A percentile compares a stretch with the other conserved stretches of the same genome.
phyloP scores from a whole-genome alignment of 2,329 filamentous ascomycete genomes.

The Elsinoe batatas region DNA sequence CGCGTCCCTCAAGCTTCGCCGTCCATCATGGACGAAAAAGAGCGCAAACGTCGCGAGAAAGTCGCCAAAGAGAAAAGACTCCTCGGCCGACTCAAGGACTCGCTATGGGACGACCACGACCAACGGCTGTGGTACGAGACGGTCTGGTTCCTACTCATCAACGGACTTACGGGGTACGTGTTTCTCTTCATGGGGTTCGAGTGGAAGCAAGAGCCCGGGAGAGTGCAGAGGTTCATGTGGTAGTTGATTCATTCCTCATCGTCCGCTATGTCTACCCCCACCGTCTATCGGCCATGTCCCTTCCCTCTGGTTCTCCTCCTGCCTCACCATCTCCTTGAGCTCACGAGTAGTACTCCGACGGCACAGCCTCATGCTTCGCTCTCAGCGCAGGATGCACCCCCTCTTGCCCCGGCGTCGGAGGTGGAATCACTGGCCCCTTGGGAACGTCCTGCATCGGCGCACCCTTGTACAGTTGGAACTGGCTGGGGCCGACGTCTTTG shows the following conservation, averaged over 20 bases:
- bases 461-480: too few relatives aligned
- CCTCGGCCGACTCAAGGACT: not conserved
- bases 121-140: slow-evolving; percentile 52
- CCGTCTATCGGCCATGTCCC: too few relatives aligned
- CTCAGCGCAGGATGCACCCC: too few relatives aligned
- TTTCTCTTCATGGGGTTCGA: slow-evolving; percentile 60
- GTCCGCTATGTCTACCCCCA: too few relatives aligned
- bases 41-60: slow-evolving; percentile 12
- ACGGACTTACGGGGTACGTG: slow-evolving; percentile 56
- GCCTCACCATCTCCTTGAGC: too few relatives aligned
- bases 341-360: too few relatives aligned
- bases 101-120: slow-evolving; percentile 26
- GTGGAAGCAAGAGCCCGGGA: slow-evolving; percentile 54
- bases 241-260: slow-evolving; percentile 25
- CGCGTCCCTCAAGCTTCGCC: slow-evolving; percentile 48
- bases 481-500: too few relatives aligned
- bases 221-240: slow-evolving; percentile 74
- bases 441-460: too few relatives aligned
- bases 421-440: too few relatives aligned
- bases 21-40: slow-evolving; percentile 9
- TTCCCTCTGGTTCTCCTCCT: too few relatives aligned
- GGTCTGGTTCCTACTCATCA: slow-evolving; percentile 57
- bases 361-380: too few relatives aligned
- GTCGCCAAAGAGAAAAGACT: not conserved
- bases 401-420: too few relatives aligned